Percentiles rank a stretch among this genome's conserved stretches.
Conservation (phyloP, 176 grass and related monocot genomes). For the Triticum aestivum region IWGSC_CS_RefSeq_v2.1 NC_057812.1:81097382-81097881, state of each 20-base stretch:
- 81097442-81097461: not conserved
- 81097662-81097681: not conserved
- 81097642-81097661: not conserved
- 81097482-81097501: conserved; percentile 33
- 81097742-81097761: not conserved
- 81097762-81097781: too few relatives aligned
- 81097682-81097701: not conserved
- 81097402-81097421: not conserved
- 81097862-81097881: too few relatives aligned
- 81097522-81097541: not conserved
- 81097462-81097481: conserved; percentile 20
- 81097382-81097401: not conserved
- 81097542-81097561: not conserved
- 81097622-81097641: not conserved
- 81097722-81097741: not conserved
- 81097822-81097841: too few relatives aligned
- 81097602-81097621: not conserved
- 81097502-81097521: conserved; percentile 36
- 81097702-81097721: not conserved
- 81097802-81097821: not conserved
- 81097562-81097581: not conserved
- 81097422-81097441: not conserved
- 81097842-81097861: too few relatives aligned
- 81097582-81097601: not conserved
- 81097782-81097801: not conserved